Percentiles rank a stretch among this genome's conserved stretches.
phyloP scores from a whole-genome alignment of 23 red algal species.

The Gracilaria gracilis region DNA sequence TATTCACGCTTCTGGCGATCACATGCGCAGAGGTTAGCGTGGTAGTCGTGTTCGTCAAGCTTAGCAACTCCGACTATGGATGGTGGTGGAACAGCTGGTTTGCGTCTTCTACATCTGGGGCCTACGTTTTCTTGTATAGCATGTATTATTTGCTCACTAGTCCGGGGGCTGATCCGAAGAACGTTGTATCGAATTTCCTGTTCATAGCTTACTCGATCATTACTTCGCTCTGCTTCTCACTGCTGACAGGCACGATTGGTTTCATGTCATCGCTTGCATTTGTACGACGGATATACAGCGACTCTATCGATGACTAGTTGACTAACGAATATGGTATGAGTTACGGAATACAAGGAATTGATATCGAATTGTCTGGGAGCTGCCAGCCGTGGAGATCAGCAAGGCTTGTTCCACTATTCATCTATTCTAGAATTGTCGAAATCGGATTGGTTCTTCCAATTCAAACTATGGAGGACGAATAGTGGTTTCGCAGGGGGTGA shows the following conservation, averaged over 20 bases:
- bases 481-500: not conserved
- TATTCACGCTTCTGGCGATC: slow-evolving; percentile 81
- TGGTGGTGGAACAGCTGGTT: slow-evolving; percentile 90
- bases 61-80: slow-evolving; percentile 80
- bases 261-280: slow-evolving; percentile 84
- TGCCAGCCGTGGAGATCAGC: not conserved
- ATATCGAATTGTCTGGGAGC: not conserved
- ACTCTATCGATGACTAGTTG: slow-evolving; percentile 79
- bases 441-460: not conserved
- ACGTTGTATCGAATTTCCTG: slow-evolving; percentile 79
- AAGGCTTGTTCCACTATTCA: not conserved
- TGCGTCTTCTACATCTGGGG: slow-evolving; percentile 76
- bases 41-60: slow-evolving; percentile 84
- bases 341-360: not conserved
- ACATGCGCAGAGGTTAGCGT: slow-evolving; percentile 85
- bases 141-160: slow-evolving; percentile 80
- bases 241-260: slow-evolving; percentile 85
- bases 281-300: slow-evolving; percentile 87
- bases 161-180: slow-evolving; percentile 62
- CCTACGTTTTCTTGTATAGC: slow-evolving; percentile 93
- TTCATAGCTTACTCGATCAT: slow-evolving; percentile 82
- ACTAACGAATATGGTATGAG: not conserved
- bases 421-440: not conserved
- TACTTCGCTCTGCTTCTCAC: slow-evolving; percentile 66
- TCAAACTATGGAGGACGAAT: not conserved